phyloP scores from a whole-genome alignment of 176 grass and related monocot species.

The Rhipidocladum racemiflorum region DNA sequence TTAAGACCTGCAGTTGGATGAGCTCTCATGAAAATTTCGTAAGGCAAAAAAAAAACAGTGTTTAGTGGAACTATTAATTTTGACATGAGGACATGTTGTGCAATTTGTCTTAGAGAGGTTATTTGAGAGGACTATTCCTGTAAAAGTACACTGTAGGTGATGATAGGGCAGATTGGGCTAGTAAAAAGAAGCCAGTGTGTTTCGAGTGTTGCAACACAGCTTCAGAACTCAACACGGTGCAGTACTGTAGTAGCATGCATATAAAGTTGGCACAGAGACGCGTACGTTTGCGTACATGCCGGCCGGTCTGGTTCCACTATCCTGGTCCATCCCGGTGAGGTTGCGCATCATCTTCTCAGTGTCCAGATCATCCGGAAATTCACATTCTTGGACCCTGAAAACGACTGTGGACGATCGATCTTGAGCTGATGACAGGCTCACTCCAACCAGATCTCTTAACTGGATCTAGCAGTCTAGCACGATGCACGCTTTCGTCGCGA shows the following conservation, averaged over 20 bases:
- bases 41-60: not conserved
- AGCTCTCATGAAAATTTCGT: not conserved
- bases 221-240: not conserved
- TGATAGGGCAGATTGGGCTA: too few relatives aligned
- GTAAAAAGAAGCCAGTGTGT: not conserved
- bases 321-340: not conserved
- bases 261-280: not conserved
- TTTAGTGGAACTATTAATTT: not conserved
- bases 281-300: not conserved
- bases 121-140: too few relatives aligned
- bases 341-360: not conserved
- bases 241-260: not conserved
- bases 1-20: too few relatives aligned
- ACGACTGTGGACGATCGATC: not conserved
- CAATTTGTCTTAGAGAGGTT: not conserved
- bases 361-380: not conserved
- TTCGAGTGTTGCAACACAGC: not conserved
- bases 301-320: not conserved
- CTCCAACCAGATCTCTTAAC: not conserved
- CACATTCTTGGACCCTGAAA: not conserved
- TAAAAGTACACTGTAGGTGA: too few relatives aligned
- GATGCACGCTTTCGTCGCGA: not conserved
- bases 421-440: not conserved
- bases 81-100: not conserved
- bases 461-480: not conserved